Evolutionary conservation across 306 rosid species (phyloP).

Genomic region (Lathyrus tuberosus): DNA sequence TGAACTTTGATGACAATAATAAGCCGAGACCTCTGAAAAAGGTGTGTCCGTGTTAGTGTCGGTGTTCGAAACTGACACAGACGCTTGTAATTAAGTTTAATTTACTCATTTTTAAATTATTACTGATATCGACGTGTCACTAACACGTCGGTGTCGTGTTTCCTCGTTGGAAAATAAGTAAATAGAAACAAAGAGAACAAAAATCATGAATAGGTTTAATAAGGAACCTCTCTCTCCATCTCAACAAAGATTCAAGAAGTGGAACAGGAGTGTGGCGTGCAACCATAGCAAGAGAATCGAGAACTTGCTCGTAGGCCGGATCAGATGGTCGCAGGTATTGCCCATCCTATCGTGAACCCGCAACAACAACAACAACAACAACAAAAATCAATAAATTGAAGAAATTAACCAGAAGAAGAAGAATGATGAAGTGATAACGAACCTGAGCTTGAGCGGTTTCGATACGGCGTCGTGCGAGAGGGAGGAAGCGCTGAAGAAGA

Average conservation of each 20-base stretch:
- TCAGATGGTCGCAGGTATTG: constrained; percentile 97
- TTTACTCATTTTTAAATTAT: no score
- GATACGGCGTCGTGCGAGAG: constrained; percentile 96
- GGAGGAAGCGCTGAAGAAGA: constrained; percentile 96
- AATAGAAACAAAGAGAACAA: not conserved
- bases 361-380: not conserved
- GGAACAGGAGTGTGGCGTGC: constrained; percentile 99
- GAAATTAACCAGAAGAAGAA: not conserved
- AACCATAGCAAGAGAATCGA: constrained; percentile 97
- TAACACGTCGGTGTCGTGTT: no score
- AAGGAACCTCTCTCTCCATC: constrained; percentile 87
- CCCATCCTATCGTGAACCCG: constrained; percentile 64
- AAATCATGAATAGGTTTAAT: not conserved
- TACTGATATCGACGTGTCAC: no score
- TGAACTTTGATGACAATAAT: not conserved
- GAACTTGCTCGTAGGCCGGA: constrained; percentile 97
- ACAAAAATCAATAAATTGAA: not conserved
- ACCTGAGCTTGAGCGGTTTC: constrained; percentile 99
- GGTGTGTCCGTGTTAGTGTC: no score
- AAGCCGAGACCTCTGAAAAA: no score
- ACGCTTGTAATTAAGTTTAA: no score
- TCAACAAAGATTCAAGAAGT: constrained; percentile 87
- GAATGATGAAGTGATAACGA: not conserved
- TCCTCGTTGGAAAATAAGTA: not conserved
- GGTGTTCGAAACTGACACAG: no score